Evolutionary conservation across 2,329 filamentous ascomycete genomes (phyloP).

Genomic region (Pseudodiploospora longispora): DNA sequence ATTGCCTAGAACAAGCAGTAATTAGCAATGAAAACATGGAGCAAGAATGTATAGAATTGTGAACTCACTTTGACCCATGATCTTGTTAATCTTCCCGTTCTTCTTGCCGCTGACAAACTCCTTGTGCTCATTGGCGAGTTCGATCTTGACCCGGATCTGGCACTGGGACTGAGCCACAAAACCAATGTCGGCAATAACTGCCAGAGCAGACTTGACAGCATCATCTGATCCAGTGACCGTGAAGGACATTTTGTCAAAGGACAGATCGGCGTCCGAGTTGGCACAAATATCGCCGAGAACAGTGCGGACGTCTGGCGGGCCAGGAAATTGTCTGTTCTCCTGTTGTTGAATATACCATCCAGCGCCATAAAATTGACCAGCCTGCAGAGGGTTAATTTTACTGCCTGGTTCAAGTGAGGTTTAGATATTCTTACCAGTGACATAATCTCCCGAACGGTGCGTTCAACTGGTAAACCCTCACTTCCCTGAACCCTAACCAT

Average conservation of each 20-base stretch:
- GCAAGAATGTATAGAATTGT: background rate
- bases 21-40: no score
- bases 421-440: slow-evolving; percentile 56
- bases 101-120: slow-evolving; percentile 99
- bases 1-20: slow-evolving; percentile 48
- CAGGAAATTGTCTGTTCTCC: slow-evolving; percentile 53
- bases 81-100: slow-evolving; percentile 99
- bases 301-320: slow-evolving; percentile 68
- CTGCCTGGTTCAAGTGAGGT: background rate
- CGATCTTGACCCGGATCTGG: slow-evolving; percentile 95
- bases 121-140: slow-evolving; percentile 98
- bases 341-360: slow-evolving; percentile 88
- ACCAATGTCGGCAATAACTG: slow-evolving; percentile 83
- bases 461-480: slow-evolving; percentile 88
- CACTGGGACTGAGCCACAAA: slow-evolving; percentile 83
- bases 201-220: slow-evolving; percentile 89
- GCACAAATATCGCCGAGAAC: slow-evolving; percentile 95
- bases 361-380: slow-evolving; percentile 94
- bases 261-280: slow-evolving; percentile 89
- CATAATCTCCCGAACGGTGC: slow-evolving; percentile 94
- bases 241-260: slow-evolving; percentile 90
- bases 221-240: slow-evolving; percentile 94
- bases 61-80: slow-evolving; percentile 84
- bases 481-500: slow-evolving; percentile 85
- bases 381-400: slow-evolving; percentile 41